These are phyloP conservation scores for Ricinus communis DNA, from an alignment of 345 rosid species.

Conservation along the genomic window DNA sequence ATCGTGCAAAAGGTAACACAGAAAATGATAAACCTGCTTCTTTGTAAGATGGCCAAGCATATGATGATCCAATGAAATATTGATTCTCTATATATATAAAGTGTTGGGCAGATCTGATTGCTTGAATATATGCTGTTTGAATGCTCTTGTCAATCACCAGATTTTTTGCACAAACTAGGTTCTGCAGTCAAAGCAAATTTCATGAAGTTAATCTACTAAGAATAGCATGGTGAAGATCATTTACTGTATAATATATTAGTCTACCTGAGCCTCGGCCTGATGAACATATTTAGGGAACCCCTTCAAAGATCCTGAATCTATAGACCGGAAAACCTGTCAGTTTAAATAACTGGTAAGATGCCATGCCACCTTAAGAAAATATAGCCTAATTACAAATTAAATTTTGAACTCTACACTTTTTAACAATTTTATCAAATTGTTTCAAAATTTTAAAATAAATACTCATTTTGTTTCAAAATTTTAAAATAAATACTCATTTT, in stretches of 20 bases:
- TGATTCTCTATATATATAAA: constrained; percentile 88
- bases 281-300: constrained; percentile 75
- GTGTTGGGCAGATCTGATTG: constrained; percentile 84
- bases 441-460: too few relatives aligned
- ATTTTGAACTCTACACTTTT: too few relatives aligned
- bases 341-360: background rate
- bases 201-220: background rate
- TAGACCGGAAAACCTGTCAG: constrained; percentile 70
- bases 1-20: background rate
- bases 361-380: background rate
- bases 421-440: too few relatives aligned
- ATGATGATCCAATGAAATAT: constrained; percentile 85
- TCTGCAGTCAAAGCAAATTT: constrained; percentile 41
- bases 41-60: constrained; percentile 75
- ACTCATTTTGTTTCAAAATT: too few relatives aligned
- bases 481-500: too few relatives aligned
- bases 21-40: constrained; percentile 58
- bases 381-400: too few relatives aligned
- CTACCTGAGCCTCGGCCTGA: constrained; percentile 56
- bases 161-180: constrained; percentile 82
- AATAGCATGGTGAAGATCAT: background rate
- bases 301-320: constrained; percentile 85
- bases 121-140: constrained; percentile 85
- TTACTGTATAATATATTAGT: background rate
- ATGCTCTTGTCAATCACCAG: constrained; percentile 85